A percentile compares a stretch with the other conserved stretches of the same genome.
These are phyloP conservation scores for Colletotrichum echinochloae DNA, from an alignment of 2,329 filamentous ascomycete genomes.

Conservation along the genomic window DNA sequence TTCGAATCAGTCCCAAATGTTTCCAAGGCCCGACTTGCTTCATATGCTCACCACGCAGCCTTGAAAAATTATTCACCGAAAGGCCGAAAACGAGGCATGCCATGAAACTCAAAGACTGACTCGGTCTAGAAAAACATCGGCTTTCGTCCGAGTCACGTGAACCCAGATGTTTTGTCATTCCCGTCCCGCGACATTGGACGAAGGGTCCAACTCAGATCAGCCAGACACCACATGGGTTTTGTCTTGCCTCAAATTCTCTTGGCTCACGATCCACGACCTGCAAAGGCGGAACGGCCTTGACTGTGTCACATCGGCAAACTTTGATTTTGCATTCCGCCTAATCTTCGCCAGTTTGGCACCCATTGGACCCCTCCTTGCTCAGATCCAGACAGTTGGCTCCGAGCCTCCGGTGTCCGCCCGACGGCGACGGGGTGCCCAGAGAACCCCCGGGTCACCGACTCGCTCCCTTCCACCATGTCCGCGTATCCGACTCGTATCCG, in stretches of 20 bases:
- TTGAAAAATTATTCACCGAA: not conserved
- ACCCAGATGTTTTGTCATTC: not conserved
- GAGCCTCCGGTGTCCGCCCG: constrained; percentile 5
- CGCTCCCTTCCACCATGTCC: not conserved
- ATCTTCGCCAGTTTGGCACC: constrained; percentile 14
- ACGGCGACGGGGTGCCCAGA: not conserved
- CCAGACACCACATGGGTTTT: not conserved
- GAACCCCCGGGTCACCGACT: not conserved
- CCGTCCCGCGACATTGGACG: constrained; percentile 13
- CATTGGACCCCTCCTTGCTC: not conserved
- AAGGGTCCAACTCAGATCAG: not conserved
- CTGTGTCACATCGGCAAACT: constrained; percentile 27
- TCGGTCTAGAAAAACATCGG: constrained; percentile 11
- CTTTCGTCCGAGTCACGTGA: constrained; percentile 22
- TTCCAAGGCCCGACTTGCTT: not conserved
- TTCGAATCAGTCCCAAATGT: not conserved
- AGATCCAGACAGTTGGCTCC: constrained; percentile 7
- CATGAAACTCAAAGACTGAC: constrained; percentile 30
- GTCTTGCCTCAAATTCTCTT: constrained; percentile 3
- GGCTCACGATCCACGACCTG: not conserved
- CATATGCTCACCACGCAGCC: not conserved
- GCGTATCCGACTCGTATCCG: constrained; percentile 22
- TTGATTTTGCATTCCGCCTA: not conserved
- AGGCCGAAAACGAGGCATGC: not conserved
- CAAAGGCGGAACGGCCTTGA: not conserved